Evolutionary conservation across 345 rosid genomes (phyloP), one percentile per base, ranked within the genome.

Genomic region (Odontarrhena argentea): DNA sequence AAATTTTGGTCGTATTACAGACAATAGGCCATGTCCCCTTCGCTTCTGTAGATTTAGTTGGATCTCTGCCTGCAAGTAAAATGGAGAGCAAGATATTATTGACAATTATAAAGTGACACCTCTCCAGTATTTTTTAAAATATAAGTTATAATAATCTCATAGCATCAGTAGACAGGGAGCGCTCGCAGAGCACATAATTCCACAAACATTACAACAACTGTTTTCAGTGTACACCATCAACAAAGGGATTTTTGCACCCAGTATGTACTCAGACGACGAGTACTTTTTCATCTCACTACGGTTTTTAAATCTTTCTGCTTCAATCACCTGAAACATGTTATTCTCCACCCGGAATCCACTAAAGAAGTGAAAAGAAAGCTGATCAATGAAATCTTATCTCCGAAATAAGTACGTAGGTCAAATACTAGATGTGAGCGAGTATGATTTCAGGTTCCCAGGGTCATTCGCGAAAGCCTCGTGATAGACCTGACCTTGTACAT

Each of bases 41-140:
- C 98, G 82, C 80, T 93, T 93, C 75, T 73, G 97, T 82, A 93
- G 85, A 80, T 90, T 93, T 73, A 90, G 97, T 82, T 93, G 97
- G 73, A 93, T 81, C 83, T 90, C 98, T 42, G 98, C 96, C 98
- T 93, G 86, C 61, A 75, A 74, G 60, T 35, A 63, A 74, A 63
- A 60, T 62, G 75, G 57, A 54, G 46, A 36, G 65, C 41, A 60
- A 54, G 47, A 65, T 63, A 41, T 14, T 24, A 43, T 5, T 28
- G 30, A 58, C 54, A 40, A 38, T 34, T 36, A 22, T 47, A 28
- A 28, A 4, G 14, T 55, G 18, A 30, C 1, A 25, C 46, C 5
- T 14, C 13, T 4, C 37, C 37, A 3, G 48, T 52, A 49, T 5
- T 45, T 32, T 50, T 47, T 48, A 38, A 32, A 50, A 34, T 42